Evolutionary conservation across 2,329 filamentous ascomycete genomes (phyloP), one percentile per base, ranked within the genome.

Genomic region (Talaromyces islandicus): DNA sequence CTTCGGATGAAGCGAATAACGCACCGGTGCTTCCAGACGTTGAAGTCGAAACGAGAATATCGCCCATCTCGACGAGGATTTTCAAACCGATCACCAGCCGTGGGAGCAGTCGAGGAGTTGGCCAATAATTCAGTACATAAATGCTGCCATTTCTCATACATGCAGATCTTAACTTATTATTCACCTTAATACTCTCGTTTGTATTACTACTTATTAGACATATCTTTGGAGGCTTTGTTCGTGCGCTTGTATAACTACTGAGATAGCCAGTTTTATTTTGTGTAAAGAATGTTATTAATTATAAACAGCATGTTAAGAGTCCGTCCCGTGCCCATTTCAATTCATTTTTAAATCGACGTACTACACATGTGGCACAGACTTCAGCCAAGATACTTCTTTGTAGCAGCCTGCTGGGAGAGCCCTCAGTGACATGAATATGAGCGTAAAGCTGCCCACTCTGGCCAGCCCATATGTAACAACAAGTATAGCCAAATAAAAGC

Each of bases 341-440:
- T 38, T 9, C 17, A n/a, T 38, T n/a, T 17, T 38, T 38, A n/a
- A n/a, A n/a, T n/a, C n/a, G n/a, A 12, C 24, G 19, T 3, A 6
- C 43, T 46, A 63, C 10, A 60, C 53, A 27, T 64, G 58, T 19
- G 62, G 58, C n/a, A 65, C 61, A 3, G 58, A 54, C 11, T 58
- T 56, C 30, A 63, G 27, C 60, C 60, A 65, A 29, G 57, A 35
- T 25, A 65, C 54, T 1, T 50, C 35, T 10, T 21, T 32, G 35
- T 51, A 63, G 30, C 58, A 64, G 7, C 56, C 51, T 41, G 54
- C 58, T n/a, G 63, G 58, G 7, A 64, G 54, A n/a, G 53, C 62
- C 24, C 58, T 46, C 5, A 64, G 46, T 14, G 62, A 62, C 11
- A 61, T 59, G 9, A 64, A 54, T 56, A 63, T 61, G 7, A 64